Percentiles rank a stretch among this genome's conserved stretches.
These are phyloP conservation scores for Podila clonocystis DNA, from an alignment of 192 early-diverging fungal species.

Conservation along the genomic window DNA sequence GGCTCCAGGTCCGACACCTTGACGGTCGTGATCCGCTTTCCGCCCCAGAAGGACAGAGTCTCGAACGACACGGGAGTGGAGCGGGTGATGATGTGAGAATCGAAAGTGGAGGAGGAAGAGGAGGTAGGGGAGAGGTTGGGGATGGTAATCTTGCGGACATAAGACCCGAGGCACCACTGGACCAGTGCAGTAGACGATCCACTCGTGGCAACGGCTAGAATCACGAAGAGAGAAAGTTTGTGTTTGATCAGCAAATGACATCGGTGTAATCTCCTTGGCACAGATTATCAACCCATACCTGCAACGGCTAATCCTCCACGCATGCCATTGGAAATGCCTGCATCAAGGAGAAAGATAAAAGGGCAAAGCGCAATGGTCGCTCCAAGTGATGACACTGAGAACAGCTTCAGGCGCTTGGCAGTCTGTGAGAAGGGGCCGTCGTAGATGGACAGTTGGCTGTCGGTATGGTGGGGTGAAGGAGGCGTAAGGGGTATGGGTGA, in stretches of 20 bases:
- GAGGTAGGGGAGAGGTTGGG: conserved; percentile 11
- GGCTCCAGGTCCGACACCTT: conserved; percentile 57
- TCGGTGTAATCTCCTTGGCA: background rate
- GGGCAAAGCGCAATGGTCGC: conserved; percentile 61
- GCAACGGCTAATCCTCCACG: conserved; percentile 57
- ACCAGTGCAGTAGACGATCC: conserved; percentile 65
- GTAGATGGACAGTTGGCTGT: conserved; percentile 53
- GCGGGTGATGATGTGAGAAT: conserved; percentile 36
- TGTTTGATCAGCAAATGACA: background rate
- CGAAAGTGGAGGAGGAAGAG: conserved; percentile 8
- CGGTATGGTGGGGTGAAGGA: conserved; percentile 29
- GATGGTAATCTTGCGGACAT: conserved; percentile 60
- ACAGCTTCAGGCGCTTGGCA: conserved; percentile 63
- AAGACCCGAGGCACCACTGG: conserved; percentile 67
- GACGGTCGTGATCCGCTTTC: conserved; percentile 53
- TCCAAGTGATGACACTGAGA: conserved; percentile 63
- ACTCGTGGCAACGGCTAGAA: conserved; percentile 61
- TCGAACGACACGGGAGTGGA: conserved; percentile 59
- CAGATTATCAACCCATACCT: conserved; percentile 35
- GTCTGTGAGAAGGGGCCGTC: conserved; percentile 61
- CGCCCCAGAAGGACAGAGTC: conserved; percentile 47
- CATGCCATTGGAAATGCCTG: conserved; percentile 57
- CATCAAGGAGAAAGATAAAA: conserved; percentile 61
- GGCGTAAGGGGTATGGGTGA: background rate
- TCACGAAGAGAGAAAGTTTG: background rate